Base-by-base conservation (phyloP, 495 filamentous ascomycete species). In the Paragyromitra xinjiangensis region DNA sequence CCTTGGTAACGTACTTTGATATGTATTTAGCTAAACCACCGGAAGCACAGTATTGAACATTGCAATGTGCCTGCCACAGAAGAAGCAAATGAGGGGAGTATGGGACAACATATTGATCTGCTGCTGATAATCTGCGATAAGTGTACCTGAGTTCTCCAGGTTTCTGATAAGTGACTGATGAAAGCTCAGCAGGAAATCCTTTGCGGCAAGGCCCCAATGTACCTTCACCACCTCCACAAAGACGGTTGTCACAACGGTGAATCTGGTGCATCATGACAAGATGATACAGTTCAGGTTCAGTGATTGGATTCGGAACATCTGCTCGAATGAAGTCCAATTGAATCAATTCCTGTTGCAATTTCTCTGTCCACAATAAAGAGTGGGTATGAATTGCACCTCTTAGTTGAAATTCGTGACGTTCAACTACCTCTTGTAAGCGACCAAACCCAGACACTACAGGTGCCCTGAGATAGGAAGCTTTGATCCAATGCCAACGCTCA, bases 1-100 rank as follows among this genome's bases (percentile, higher is more conserved):
- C 16, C 26, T 66, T 67, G 1, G 64, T 67, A n/a, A 67, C 64
- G 39, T 67, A 67, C 29, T 67, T 67, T 0, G 45, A 51, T 3
- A 53, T 67, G 19, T 67, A 67, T 22, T 55, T 67, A 1, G 64
- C 64, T 3, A 67, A 19, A 2, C 45, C 64, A 1, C 64, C 64
- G 0, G 9, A 34, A 0, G 64, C 55, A 14, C 44, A 67, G 16
- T 67, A 67, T 22, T 67, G 64, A 2, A 53, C 26, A 1, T 67
- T 55, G 16, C 64, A 67, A 37, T 67, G 64, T n/a, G 64, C 64
- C 16, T 67, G 45, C 26, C 64, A 67, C 3, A 67, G 19, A 6
- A 67, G 26, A 1, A 67, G 26, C 0, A 67, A 1, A 0, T 12
- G 24, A 19, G 26, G 42, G 8, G 11, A 50, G 16, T 67, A 67